These are phyloP conservation scores for Leersia perrieri DNA, from an alignment of 176 grass and related monocot species.

Conservation along the genomic window DNA sequence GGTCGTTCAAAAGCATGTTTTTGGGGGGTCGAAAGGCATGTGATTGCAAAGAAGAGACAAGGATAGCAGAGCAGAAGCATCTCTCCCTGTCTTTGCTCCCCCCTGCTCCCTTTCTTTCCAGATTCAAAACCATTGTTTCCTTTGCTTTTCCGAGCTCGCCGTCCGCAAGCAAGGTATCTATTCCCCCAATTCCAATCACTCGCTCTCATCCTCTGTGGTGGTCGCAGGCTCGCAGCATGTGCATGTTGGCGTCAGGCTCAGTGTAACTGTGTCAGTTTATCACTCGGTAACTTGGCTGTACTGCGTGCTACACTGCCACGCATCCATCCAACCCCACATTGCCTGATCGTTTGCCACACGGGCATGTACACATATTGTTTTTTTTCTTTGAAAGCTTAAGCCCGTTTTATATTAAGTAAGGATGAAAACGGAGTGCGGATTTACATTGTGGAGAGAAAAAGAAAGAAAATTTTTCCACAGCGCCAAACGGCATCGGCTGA, in stretches of 20 bases:
- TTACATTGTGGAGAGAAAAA: too few relatives aligned
- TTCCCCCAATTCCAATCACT: conserved; percentile 19
- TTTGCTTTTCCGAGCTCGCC: conserved; percentile 49
- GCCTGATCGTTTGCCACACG: neutral
- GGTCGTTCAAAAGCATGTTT: conserved; percentile 45
- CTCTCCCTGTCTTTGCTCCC: conserved; percentile 29
- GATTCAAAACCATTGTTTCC: conserved; percentile 46
- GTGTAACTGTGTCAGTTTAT: neutral
- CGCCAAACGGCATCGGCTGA: too few relatives aligned
- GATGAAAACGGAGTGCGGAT: too few relatives aligned
- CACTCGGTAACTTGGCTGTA: neutral
- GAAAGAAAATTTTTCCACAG: too few relatives aligned
- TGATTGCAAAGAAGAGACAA: conserved; percentile 59
- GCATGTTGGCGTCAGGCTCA: neutral
- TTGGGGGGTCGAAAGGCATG: conserved; percentile 39
- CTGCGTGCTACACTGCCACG: neutral
- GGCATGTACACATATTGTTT: too few relatives aligned
- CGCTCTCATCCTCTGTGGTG: conserved; percentile 8
- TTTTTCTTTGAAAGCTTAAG: neutral
- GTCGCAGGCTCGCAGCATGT: neutral
- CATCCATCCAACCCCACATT: neutral
- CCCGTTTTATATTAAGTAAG: too few relatives aligned
- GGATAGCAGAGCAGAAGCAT: conserved; percentile 43
- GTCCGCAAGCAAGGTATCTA: conserved; percentile 80
- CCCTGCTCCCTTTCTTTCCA: conserved; percentile 15